A percentile compares a stretch with the other conserved stretches of the same genome.
Conservation (phyloP, 495 filamentous ascomycete genomes). For the Pseudevernia furfuracea region DNA sequence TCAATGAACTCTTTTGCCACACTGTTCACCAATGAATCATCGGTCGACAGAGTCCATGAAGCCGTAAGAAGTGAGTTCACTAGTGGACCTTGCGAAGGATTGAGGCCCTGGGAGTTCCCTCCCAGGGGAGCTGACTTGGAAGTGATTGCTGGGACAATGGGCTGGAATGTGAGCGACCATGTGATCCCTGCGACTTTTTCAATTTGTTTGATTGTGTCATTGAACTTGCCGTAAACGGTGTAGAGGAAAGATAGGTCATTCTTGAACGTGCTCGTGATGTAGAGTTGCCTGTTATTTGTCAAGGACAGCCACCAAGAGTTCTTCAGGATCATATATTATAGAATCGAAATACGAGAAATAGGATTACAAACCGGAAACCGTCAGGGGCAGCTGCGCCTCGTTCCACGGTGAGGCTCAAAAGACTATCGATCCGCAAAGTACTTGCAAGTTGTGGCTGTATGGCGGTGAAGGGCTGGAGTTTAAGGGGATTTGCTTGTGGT, state of each 20-base stretch:
- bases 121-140: too few species aligned
- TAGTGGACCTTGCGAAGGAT: too few species aligned
- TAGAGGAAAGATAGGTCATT: conserved; percentile 24
- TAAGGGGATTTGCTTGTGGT: conserved; percentile 23
- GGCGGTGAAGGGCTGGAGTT: conserved; percentile 28
- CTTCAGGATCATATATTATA: too few species aligned
- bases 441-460: conserved; percentile 23
- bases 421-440: conserved; percentile 26
- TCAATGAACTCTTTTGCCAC: conserved; percentile 25
- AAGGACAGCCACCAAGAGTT: too few species aligned
- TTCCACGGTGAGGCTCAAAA: conserved; percentile 29
- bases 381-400: conserved; percentile 24
- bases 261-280: conserved; percentile 26
- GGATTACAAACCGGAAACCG: neutral
- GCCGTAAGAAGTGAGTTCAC: too few species aligned
- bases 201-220: conserved; percentile 23
- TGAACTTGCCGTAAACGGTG: conserved; percentile 25
- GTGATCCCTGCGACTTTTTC: conserved; percentile 18
- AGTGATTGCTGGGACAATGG: too few species aligned
- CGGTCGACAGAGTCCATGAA: too few species aligned
- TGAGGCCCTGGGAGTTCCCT: too few species aligned
- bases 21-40: too few species aligned
- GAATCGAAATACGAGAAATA: neutral
- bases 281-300: conserved; percentile 22
- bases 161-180: too few species aligned